Conservation (phyloP, 371 early-diverging fungal species). For the Mucor racemosus region DNA sequence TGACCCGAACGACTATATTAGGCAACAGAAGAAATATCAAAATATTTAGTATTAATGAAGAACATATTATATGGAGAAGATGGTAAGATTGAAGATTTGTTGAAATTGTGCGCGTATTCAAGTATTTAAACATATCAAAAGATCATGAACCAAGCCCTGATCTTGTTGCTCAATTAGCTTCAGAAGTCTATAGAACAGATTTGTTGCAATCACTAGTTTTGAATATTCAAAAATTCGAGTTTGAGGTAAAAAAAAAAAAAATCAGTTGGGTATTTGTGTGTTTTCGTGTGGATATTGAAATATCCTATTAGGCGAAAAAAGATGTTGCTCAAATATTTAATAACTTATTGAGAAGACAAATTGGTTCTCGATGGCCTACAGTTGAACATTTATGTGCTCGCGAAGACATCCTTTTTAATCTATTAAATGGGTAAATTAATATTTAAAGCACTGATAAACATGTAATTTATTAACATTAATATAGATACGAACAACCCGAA, state of each 20-base stretch:
- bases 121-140: conserved; percentile 25
- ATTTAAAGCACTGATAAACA: neutral
- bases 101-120: neutral
- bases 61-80: conserved; percentile 92
- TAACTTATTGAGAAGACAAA: conserved; percentile 91
- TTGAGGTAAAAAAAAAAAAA: conserved; percentile 68
- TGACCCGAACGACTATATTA: conserved; percentile 37
- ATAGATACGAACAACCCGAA: conserved; percentile 91
- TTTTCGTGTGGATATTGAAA: too few species aligned
- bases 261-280: too few species aligned
- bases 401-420: conserved; percentile 79
- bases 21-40: conserved; percentile 95
- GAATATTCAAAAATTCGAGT: conserved; percentile 90
- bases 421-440: conserved; percentile 78
- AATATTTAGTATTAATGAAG: conserved; percentile 89
- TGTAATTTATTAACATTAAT: neutral
- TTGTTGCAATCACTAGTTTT: conserved; percentile 81
- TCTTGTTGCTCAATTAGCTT: conserved; percentile 89
- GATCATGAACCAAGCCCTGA: conserved; percentile 92
- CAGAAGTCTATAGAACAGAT: conserved; percentile 92
- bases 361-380: conserved; percentile 94
- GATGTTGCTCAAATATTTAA: conserved; percentile 97
- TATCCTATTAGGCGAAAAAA: conserved; percentile 82
- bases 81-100: conserved; percentile 51
- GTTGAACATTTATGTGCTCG: conserved; percentile 90